Conservation (phyloP, 305 asterid species). For the Striga hermonthica region DNA sequence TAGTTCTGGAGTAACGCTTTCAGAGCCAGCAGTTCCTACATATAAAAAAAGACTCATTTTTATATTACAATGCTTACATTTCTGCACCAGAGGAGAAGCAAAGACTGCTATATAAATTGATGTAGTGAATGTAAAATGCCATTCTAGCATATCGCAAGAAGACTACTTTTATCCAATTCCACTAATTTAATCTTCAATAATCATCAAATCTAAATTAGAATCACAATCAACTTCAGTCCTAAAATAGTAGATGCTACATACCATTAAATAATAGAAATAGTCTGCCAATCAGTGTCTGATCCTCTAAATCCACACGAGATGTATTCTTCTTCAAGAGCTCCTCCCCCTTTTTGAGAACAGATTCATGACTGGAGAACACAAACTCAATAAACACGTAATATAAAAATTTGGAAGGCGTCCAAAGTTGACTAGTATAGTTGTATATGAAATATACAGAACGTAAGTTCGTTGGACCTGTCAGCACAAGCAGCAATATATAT, state of each 20-base stretch:
- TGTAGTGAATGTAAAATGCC: slow-evolving; percentile 8
- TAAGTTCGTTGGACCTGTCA: slow-evolving; percentile 61
- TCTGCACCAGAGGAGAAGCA: slow-evolving; percentile 27
- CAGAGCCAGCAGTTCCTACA: slow-evolving; percentile 67
- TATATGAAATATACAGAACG: slow-evolving; percentile 19
- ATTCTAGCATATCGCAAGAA: slow-evolving; percentile 28
- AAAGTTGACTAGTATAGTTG: slow-evolving; percentile 19
- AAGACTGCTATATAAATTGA: slow-evolving; percentile 22
- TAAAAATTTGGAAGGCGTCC: slow-evolving; percentile 17
- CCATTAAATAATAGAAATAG: slow-evolving; percentile 80
- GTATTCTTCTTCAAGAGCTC: slow-evolving; percentile 87
- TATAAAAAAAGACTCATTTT: slow-evolving; percentile 32
- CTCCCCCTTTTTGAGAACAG: slow-evolving; percentile 79
- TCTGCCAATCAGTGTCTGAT: slow-evolving; percentile 61
- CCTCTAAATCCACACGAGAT: slow-evolving; percentile 78
- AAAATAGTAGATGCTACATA: slow-evolving; percentile 35
- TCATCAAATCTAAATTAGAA: slow-evolving; percentile 25
- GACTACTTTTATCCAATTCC: slow-evolving; percentile 20
- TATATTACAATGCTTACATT: slow-evolving; percentile 19
- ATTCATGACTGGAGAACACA: slow-evolving; percentile 61
- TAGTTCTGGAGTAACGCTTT: slow-evolving; percentile 61
- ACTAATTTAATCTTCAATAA: slow-evolving; percentile 19
- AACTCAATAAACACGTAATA: slow-evolving; percentile 33
- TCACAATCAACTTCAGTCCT: slow-evolving; percentile 16
- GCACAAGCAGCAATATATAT: slow-evolving; percentile 76